phyloP scores from a whole-genome alignment of 140 eudicot genomes.

The Bidens hawaiensis region DNA sequence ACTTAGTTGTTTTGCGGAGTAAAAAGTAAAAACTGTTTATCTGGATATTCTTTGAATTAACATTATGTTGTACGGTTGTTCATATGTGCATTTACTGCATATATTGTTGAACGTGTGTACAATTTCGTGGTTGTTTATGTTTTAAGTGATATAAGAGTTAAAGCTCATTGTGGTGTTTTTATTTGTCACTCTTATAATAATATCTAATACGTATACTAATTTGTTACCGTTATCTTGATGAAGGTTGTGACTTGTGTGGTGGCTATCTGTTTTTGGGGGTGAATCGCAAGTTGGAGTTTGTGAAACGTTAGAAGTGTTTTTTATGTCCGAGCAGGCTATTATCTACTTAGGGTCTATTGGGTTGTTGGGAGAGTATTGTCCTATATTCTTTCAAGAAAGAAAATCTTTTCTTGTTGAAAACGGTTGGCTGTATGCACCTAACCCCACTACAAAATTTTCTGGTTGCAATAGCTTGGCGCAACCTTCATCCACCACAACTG shows the following conservation, averaged over 20 bases:
- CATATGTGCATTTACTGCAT: neutral
- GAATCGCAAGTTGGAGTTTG: conserved; percentile 39
- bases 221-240: neutral
- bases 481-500: conserved; percentile 26
- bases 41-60: neutral
- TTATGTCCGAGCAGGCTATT: conserved; percentile 87
- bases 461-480: conserved; percentile 59
- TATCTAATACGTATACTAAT: neutral
- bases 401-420: conserved; percentile 29
- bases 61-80: neutral
- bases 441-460: conserved; percentile 23
- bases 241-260: conserved; percentile 15
- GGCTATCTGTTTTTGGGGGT: conserved; percentile 7
- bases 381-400: conserved; percentile 39
- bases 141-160: neutral
- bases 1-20: no score
- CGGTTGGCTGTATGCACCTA: conserved; percentile 69
- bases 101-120: neutral
- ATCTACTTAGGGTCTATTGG: conserved; percentile 64
- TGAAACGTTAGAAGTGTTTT: conserved; percentile 44
- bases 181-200: neutral
- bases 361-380: conserved; percentile 86
- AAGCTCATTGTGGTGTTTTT: neutral
- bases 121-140: neutral
- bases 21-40: neutral